Percentiles rank a stretch among this genome's conserved stretches.
These are phyloP conservation scores for Orobanche coerulescens DNA, from an alignment of 257 asterid species.

Conservation along the genomic window DNA sequence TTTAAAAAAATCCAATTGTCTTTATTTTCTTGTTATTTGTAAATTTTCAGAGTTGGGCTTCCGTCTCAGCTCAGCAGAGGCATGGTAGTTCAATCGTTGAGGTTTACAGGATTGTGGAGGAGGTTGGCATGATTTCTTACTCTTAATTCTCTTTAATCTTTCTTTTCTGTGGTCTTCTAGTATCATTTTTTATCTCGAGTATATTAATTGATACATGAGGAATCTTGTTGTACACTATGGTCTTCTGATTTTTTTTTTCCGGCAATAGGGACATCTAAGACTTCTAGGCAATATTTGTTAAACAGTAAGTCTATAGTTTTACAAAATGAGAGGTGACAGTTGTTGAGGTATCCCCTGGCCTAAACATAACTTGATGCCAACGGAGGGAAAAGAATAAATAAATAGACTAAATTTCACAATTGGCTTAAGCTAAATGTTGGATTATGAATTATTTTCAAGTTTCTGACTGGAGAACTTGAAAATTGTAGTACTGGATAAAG, in stretches of 20 bases:
- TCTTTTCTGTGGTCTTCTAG: neutral
- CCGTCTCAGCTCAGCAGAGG: slow-evolving; percentile 90
- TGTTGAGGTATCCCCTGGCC: slow-evolving; percentile 2
- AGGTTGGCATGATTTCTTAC: slow-evolving; percentile 40
- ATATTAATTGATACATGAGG: neutral
- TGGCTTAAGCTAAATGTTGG: neutral
- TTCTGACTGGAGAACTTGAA: neutral
- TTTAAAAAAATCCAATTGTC: neutral
- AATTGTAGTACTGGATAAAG: neutral
- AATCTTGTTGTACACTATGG: slow-evolving; percentile 9
- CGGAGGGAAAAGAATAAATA: neutral
- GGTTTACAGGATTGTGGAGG: slow-evolving; percentile 97
- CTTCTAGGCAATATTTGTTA: neutral
- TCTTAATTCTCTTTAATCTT: slow-evolving; percentile 9
- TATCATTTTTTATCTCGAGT: neutral
- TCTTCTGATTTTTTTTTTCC: neutral
- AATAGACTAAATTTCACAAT: neutral
- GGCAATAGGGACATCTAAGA: neutral
- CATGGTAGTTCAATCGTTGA: slow-evolving; percentile 95
- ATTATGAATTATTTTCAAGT: slow-evolving; percentile 11
- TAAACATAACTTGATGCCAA: neutral
- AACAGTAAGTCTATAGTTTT: neutral
- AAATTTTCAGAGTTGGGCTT: slow-evolving; percentile 65
- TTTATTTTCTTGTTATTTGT: slow-evolving; percentile 14
- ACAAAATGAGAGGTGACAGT: neutral